phyloP scores from a whole-genome alignment of 2,329 filamentous ascomycete species.

The Paradendryphiella salina region DNA sequence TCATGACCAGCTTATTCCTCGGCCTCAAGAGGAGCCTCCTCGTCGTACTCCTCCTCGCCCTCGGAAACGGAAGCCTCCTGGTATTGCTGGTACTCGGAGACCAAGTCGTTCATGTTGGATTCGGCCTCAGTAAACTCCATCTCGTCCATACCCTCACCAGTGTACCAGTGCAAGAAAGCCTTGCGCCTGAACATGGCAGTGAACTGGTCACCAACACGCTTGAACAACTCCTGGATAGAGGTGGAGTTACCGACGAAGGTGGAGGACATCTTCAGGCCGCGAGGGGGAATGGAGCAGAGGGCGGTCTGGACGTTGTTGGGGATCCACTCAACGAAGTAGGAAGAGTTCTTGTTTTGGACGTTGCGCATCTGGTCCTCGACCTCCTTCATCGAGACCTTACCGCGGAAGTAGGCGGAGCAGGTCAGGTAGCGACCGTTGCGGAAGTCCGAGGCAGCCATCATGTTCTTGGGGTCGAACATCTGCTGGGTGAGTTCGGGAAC shows the following conservation, averaged over 20 bases:
- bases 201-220: slow-evolving; percentile 99
- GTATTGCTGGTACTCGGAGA: slow-evolving; percentile 99
- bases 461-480: slow-evolving; percentile 99
- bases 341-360: slow-evolving; percentile 99
- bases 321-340: slow-evolving; percentile 99
- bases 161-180: slow-evolving; percentile 99
- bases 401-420: slow-evolving; percentile 99
- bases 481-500: slow-evolving; percentile 99
- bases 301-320: slow-evolving; percentile 99
- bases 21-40: slow-evolving; percentile 73
- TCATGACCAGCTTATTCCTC: slow-evolving; percentile 59
- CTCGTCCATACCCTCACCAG: slow-evolving; percentile 99
- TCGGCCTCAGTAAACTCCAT: slow-evolving; percentile 99
- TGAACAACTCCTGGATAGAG: slow-evolving; percentile 99
- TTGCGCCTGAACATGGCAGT: slow-evolving; percentile 99
- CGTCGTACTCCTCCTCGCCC: slow-evolving; percentile 93
- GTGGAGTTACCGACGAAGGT: slow-evolving; percentile 99
- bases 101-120: slow-evolving; percentile 99
- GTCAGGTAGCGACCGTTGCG: slow-evolving; percentile 99
- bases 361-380: slow-evolving; percentile 99
- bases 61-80: slow-evolving; percentile 98
- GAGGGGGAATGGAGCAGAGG: slow-evolving; percentile 97
- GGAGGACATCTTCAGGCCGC: slow-evolving; percentile 97
- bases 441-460: slow-evolving; percentile 99
- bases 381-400: slow-evolving; percentile 99